Evolutionary conservation across 1,139 yeast species (phyloP), one percentile per base, ranked within the genome.

Genomic region (Pichia sp.): DNA sequence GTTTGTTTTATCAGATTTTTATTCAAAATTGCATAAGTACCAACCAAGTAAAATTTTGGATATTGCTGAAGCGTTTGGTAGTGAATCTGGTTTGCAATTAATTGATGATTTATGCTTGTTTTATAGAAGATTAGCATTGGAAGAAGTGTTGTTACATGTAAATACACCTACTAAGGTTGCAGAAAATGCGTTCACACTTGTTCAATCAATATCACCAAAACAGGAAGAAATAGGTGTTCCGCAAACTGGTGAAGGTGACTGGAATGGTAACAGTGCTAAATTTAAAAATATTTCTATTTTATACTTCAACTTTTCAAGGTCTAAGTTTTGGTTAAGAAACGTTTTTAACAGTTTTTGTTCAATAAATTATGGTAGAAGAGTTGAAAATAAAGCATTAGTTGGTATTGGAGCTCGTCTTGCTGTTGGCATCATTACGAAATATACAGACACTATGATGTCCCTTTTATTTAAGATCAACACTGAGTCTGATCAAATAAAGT

Each of bases 261-360:
- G 47, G 73, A 59, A 72, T 34, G 71, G 70, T 12, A 72, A 76
- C 5, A 71, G 74, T 41, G 76, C 83, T 1, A 75, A 76, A 52
- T 79, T 70, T 64, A 84, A 83, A 56, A 85, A 84, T 56, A 66
- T 83, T 0, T 64, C 77, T 2, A 80, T 81, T 54, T 60, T 81
- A 22, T 71, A 88, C 48, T 70, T 71, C 50, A 68, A 80, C 39
- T 64, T 71, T 42, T 72, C 74, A 48, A 72, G 76, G 42, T 64
- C 79, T 29, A 83, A 77, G 52, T 72, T 77, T 6, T 72, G 77
- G 56, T 64, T 77, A 3, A 65, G 76, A 7, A 68, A 68, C 42
- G 55, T 73, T 5, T 68, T 74, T 42, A 63, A 68, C 23, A 62
- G 74, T 16, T 53, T 76, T 15, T 72, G 73, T 1, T 64, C 74